Evolutionary conservation across 495 filamentous ascomycete species (phyloP).

Genomic region (Rusavskia elegans): DNA sequence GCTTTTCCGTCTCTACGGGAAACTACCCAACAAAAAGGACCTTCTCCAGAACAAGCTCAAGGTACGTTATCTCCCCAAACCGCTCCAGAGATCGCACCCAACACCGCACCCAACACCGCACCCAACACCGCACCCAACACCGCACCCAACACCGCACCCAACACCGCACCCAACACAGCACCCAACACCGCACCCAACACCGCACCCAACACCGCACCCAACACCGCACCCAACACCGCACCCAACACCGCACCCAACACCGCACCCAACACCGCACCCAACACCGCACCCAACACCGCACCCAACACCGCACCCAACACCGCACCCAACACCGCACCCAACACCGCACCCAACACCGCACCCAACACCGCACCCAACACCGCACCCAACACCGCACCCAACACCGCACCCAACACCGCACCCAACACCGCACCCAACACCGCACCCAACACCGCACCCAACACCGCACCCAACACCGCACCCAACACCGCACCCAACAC

Average conservation of each 20-base stretch:
- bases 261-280: too few species aligned
- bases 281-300: too few species aligned
- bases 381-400: background rate
- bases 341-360: slow-evolving; percentile 1
- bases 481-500: background rate
- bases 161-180: slow-evolving; percentile 1
- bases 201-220: slow-evolving; percentile 2
- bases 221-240: too few species aligned
- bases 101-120: background rate
- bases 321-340: too few species aligned
- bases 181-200: too few species aligned
- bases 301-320: slow-evolving; percentile 3
- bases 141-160: too few species aligned
- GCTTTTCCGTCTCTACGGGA: slow-evolving; percentile 90
- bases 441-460: slow-evolving; percentile 2
- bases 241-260: background rate
- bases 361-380: too few species aligned
- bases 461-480: too few species aligned
- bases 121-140: too few species aligned
- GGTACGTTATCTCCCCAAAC: slow-evolving; percentile 18
- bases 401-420: too few species aligned
- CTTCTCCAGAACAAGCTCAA: slow-evolving; percentile 94
- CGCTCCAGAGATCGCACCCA: too few species aligned
- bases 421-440: too few species aligned
- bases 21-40: slow-evolving; percentile 88